Percentiles rank a stretch among this genome's conserved stretches.
Conservation (phyloP, 495 filamentous ascomycete genomes). For the Aspergillus asperescens region DNA sequence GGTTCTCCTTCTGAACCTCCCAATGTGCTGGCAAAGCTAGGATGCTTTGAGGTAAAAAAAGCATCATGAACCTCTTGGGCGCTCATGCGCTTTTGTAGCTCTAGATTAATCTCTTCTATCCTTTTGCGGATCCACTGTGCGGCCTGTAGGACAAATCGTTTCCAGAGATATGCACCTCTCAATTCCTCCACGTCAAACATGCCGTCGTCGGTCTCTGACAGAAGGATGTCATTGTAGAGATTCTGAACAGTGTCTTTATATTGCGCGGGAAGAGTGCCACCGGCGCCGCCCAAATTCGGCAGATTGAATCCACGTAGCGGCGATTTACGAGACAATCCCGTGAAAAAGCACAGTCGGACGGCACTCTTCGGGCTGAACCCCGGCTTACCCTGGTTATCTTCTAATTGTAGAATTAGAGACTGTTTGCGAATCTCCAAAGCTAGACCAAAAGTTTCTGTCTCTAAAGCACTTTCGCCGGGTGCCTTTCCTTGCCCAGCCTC, state of each 20-base stretch:
- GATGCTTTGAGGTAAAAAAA: constrained; percentile 5
- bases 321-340: constrained; percentile 16
- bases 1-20: constrained; percentile 4
- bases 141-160: constrained; percentile 25
- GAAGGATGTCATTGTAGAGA: constrained; percentile 30
- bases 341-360: constrained; percentile 27
- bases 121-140: constrained; percentile 33
- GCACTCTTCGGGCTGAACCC: constrained; percentile 26
- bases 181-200: constrained; percentile 23
- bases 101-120: constrained; percentile 29
- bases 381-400: constrained; percentile 23
- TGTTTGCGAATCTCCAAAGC: constrained; percentile 41
- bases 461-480: constrained; percentile 26
- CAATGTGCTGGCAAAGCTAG: constrained; percentile 11
- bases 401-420: constrained; percentile 29
- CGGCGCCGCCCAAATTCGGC: constrained; percentile 21
- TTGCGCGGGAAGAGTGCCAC: constrained; percentile 31
- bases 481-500: neutral
- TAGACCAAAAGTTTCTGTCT: constrained; percentile 31
- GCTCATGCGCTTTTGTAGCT: constrained; percentile 17
- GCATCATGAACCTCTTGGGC: constrained; percentile 21
- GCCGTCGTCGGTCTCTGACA: constrained; percentile 18
- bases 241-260: constrained; percentile 29
- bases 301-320: constrained; percentile 35
- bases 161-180: constrained; percentile 28